phyloP scores from a whole-genome alignment of 768 basidiomycete genomes.

The Amanita phalloides region DNA sequence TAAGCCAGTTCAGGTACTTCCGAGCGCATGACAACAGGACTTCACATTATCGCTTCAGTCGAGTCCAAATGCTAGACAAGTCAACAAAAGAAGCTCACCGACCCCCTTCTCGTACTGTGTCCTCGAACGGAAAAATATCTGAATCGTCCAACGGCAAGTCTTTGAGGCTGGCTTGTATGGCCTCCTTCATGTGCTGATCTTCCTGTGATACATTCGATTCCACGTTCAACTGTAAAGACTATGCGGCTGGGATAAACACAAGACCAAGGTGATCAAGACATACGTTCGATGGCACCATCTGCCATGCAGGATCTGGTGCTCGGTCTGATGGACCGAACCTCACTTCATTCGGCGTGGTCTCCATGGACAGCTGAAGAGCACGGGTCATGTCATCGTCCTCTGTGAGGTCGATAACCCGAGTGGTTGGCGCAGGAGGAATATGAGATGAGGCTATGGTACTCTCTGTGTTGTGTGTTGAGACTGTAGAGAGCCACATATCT shows the following conservation, averaged over 20 bases:
- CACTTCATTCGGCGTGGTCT: slow-evolving; percentile 24
- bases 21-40: slow-evolving; percentile 65
- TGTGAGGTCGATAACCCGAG: slow-evolving; percentile 50
- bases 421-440: slow-evolving; percentile 15
- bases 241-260: slow-evolving; percentile 5
- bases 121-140: slow-evolving; percentile 40
- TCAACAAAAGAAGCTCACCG: slow-evolving; percentile 29
- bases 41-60: slow-evolving; percentile 14
- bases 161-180: slow-evolving; percentile 62
- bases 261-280: slow-evolving; percentile 9
- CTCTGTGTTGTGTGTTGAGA: slow-evolving; percentile 8
- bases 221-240: slow-evolving; percentile 18
- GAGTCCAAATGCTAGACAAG: background rate
- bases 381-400: slow-evolving; percentile 42
- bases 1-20: slow-evolving; percentile 39
- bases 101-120: slow-evolving; percentile 43
- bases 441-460: slow-evolving; percentile 13
- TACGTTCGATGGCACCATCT: slow-evolving; percentile 61
- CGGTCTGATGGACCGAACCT: slow-evolving; percentile 51
- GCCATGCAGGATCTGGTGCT: slow-evolving; percentile 57
- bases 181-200: slow-evolving; percentile 55
- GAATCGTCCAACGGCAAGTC: slow-evolving; percentile 39
- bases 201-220: slow-evolving; percentile 32
- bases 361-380: slow-evolving; percentile 45
- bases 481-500: slow-evolving; percentile 13